These are phyloP conservation scores for Platanthera zijinensis DNA, from an alignment of 106 monocot species.

Conservation along the genomic window DNA sequence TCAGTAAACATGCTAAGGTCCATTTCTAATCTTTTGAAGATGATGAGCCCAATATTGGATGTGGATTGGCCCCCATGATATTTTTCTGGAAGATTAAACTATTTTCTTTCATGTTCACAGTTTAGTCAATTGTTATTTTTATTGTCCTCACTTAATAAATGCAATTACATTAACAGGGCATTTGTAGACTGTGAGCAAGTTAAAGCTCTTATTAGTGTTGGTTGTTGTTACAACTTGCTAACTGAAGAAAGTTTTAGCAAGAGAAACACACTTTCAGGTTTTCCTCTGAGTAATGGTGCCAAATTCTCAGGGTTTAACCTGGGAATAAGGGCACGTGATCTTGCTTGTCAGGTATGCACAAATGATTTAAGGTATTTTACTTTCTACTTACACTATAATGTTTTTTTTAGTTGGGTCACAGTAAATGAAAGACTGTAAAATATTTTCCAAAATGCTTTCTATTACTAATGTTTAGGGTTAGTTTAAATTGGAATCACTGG, in stretches of 20 bases:
- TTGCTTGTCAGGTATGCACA: constrained; percentile 80
- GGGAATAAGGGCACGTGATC: constrained; percentile 85
- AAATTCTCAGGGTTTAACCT: constrained; percentile 32
- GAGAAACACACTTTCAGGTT: constrained; percentile 25
- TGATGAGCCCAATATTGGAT: not conserved
- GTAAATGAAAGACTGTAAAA: no score
- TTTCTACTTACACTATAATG: no score
- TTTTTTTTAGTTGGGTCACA: no score
- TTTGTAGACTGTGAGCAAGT: constrained; percentile 78
- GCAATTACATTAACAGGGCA: constrained; percentile 30
- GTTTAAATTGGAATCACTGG: no score
- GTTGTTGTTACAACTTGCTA: constrained; percentile 93
- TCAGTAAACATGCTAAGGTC: constrained; percentile 96
- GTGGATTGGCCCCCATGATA: not conserved
- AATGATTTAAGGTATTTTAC: not conserved
- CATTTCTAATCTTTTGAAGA: constrained; percentile 3
- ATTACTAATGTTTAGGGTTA: no score
- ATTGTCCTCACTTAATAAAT: not conserved
- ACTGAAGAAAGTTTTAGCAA: constrained; percentile 44
- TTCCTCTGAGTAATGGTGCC: constrained; percentile 74
- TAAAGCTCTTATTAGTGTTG: constrained; percentile 72
- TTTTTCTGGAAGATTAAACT: not conserved
- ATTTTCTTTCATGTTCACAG: not conserved
- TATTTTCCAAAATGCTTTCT: no score
- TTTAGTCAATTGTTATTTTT: not conserved